Evolutionary conservation across 2,329 filamentous ascomycete species (phyloP).

Genomic region (Fusarium mangiferae): DNA sequence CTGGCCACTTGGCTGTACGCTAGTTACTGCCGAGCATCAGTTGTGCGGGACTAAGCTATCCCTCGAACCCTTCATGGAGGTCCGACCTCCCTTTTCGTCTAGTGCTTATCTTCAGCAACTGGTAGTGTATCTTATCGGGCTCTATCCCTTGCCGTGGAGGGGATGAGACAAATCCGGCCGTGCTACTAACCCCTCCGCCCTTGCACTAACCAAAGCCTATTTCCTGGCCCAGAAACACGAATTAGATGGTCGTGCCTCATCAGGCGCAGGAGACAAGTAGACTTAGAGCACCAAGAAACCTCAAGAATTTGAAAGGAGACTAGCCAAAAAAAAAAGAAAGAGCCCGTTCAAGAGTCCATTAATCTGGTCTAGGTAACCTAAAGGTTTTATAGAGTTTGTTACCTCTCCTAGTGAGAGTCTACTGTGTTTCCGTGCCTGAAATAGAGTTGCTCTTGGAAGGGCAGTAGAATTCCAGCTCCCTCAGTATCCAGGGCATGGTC

Average conservation of each 20-base stretch:
- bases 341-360: too few relatives aligned
- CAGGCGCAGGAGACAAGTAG: too few relatives aligned
- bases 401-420: too few relatives aligned
- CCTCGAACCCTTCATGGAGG: not conserved
- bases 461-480: not conserved
- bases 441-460: fast-evolving
- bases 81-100: too few relatives aligned
- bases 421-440: fast-evolving
- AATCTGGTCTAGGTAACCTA: too few relatives aligned
- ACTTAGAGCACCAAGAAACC: too few relatives aligned
- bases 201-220: not conserved
- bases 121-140: fast-evolving
- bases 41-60: fast-evolving
- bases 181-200: not conserved
- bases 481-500: not conserved
- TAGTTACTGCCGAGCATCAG: not conserved
- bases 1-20: fast-evolving
- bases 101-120: not conserved
- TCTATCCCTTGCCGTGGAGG: not conserved
- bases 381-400: too few relatives aligned
- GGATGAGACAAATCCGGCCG: not conserved
- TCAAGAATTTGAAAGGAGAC: too few relatives aligned
- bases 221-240: fast-evolving
- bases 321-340: too few relatives aligned
- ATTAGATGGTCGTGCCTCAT: fast-evolving